These are phyloP conservation scores for Verticillium nubilum DNA, from an alignment of 2,329 filamentous ascomycete genomes.

Conservation along the genomic window DNA sequence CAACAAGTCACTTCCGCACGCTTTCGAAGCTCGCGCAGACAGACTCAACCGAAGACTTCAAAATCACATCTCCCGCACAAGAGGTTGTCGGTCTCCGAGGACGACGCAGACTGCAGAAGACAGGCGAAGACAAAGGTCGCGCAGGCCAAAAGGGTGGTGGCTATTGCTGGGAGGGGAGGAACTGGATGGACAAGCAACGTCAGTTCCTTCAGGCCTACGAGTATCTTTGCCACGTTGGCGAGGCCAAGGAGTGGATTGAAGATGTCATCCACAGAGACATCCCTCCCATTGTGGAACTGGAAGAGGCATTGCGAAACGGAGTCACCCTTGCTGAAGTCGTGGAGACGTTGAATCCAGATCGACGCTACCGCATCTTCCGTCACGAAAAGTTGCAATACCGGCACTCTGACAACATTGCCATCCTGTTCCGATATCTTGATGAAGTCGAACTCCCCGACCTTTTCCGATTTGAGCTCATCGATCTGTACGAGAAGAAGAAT, in stretches of 20 bases:
- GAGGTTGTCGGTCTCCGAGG: conserved; percentile 87
- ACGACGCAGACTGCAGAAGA: conserved; percentile 73
- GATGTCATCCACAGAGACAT: conserved; percentile 79
- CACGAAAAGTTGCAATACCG: conserved; percentile 82
- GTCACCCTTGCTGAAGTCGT: conserved; percentile 94
- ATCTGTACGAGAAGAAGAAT: conserved; percentile 99
- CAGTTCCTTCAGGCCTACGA: conserved; percentile 97
- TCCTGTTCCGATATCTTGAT: conserved; percentile 91
- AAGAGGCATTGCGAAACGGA: conserved; percentile 87
- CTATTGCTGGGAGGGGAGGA: conserved; percentile 74
- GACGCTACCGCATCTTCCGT: conserved; percentile 76
- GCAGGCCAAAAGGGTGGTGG: conserved; percentile 39
- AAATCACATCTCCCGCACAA: conserved; percentile 69
- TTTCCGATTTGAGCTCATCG: conserved; percentile 94
- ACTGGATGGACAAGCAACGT: conserved; percentile 99
- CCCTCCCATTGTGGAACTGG: conserved; percentile 86
- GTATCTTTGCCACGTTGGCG: conserved; percentile 97
- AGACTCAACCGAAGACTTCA: conserved; percentile 72
- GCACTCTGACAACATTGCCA: conserved; percentile 95
- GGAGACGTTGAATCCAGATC: conserved; percentile 75
- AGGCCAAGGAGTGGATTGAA: conserved; percentile 99
- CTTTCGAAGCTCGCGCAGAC: conserved; percentile 78
- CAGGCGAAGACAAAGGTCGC: conserved; percentile 40
- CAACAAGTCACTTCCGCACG: conserved; percentile 82
- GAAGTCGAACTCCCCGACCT: conserved; percentile 90